Conservation (phyloP, 2,329 filamentous ascomycete genomes). For the Alternaria sp. region DNA sequence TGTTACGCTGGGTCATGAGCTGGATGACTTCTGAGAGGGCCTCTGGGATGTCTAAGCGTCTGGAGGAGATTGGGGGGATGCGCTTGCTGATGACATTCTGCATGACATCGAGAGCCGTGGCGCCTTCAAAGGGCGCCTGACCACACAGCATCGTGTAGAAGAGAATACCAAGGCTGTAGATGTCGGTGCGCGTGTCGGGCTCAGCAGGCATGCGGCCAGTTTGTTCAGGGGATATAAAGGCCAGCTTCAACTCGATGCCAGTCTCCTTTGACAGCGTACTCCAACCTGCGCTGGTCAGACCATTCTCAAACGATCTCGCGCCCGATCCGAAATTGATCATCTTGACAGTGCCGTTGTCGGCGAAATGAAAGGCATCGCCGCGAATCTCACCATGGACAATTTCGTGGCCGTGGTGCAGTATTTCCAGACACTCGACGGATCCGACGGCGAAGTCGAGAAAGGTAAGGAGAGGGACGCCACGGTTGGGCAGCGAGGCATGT, state of each 20-base stretch:
- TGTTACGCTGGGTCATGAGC: conserved; percentile 89
- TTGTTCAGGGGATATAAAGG: conserved; percentile 93
- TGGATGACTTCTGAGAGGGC: conserved; percentile 83
- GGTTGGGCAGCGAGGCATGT: conserved; percentile 44
- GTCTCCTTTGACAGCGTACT: conserved; percentile 80
- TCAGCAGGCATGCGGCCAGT: conserved; percentile 92
- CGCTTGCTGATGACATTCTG: conserved; percentile 84
- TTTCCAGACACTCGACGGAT: conserved; percentile 83
- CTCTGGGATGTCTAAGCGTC: conserved; percentile 84
- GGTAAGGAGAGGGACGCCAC: conserved; percentile 72
- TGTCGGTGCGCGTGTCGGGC: conserved; percentile 86
- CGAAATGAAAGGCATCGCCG: conserved; percentile 90
- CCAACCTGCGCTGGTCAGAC: conserved; percentile 85
- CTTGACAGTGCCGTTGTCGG: conserved; percentile 76
- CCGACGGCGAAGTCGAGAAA: conserved; percentile 94
- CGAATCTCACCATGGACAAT: conserved; percentile 91
- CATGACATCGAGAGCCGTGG: conserved; percentile 85
- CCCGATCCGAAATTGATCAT: conserved; percentile 88
- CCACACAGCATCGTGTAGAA: conserved; percentile 81
- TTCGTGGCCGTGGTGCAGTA: conserved; percentile 87
- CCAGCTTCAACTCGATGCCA: conserved; percentile 86
- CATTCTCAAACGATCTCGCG: conserved; percentile 87
- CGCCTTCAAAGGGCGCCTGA: conserved; percentile 79
- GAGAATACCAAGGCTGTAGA: conserved; percentile 88
- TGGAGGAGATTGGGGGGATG: conserved; percentile 77